Evolutionary conservation across 257 asterid genomes (phyloP), one percentile per base, ranked within the genome.

Genomic region (Solanum chmielewskii): DNA sequence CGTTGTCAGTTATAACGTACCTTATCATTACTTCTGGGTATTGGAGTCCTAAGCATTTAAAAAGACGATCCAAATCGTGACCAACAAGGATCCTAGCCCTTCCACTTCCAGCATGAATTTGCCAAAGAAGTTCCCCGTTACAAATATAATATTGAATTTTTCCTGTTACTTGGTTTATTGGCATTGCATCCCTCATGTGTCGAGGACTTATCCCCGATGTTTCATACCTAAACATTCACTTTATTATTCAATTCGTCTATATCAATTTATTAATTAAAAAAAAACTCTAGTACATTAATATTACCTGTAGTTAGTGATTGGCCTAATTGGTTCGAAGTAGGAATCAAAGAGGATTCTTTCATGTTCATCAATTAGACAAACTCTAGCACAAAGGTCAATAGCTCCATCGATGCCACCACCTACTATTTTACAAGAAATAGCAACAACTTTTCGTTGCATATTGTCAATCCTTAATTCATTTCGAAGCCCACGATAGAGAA

Each of bases 401-500:
- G 98, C 90, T 23, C 98, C 99, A 90, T 96, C 98, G 37, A 88
- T 93, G 81, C 99, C 99, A 21, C 99, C 99, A 0, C 98, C 98
- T 6, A 96, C 98, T 96, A 93, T 96, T 90, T 93, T 96, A 92
- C 99, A 95, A 59, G 98, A 96, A 60, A 96, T 92, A 49, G 99
- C 92, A 86, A 93, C 98, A 83, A 88, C 95, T 89, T 88, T 94
- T 60, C 91, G 94, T 87, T 94, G 88, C 45, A 87, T 90, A 74
- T 91, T 91, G n/a, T 95, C 99, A 20, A 89, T 92, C 89, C 94
- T 93, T 88, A 94, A 13, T 37, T 95, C 96, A 75, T 20, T 9
- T 59, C 11, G 66, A 59, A 92, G 90, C 44, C 98, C 93, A 35
- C 66, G 2, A 59, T 98, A 95, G 84, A 92, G 88, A 86, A 94